A percentile compares a stretch with the other conserved stretches of the same genome.
Evolutionary conservation across 2,329 filamentous ascomycete genomes (phyloP).

Genomic region (Didymella keratinophila): DNA sequence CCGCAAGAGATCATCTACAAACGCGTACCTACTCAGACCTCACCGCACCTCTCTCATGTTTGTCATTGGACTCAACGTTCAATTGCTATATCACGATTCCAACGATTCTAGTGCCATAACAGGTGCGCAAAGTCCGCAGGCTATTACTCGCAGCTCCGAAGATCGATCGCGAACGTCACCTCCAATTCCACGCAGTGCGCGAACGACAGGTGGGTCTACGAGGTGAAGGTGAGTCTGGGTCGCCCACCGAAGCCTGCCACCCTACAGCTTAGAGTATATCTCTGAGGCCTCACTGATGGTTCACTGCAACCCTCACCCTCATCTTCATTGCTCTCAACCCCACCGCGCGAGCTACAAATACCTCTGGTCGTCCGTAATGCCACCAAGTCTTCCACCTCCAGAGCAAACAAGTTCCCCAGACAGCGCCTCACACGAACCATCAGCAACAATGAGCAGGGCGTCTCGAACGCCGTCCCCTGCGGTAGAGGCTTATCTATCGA

Average conservation of each 20-base stretch:
- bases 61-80: neutral
- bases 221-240: conserved; percentile 23
- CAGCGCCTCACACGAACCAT: neutral
- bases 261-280: too few relatives aligned
- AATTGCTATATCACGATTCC: too few relatives aligned
- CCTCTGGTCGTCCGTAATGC: neutral
- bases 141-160: too few relatives aligned
- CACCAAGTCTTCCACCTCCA: neutral
- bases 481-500: neutral
- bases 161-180: too few relatives aligned
- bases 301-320: neutral
- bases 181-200: too few relatives aligned
- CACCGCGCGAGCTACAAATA: neutral
- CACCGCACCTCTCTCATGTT: neutral
- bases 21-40: neutral
- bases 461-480: conserved; percentile 26
- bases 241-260: neutral
- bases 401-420: neutral
- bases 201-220: neutral
- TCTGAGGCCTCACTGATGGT: neutral
- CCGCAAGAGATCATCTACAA: neutral
- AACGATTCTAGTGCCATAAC: too few relatives aligned
- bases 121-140: too few relatives aligned
- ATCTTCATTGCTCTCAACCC: neutral
- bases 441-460: neutral